Conservation (phyloP, 2,329 filamentous ascomycete species). For the Neoascochyta sp. region DNA sequence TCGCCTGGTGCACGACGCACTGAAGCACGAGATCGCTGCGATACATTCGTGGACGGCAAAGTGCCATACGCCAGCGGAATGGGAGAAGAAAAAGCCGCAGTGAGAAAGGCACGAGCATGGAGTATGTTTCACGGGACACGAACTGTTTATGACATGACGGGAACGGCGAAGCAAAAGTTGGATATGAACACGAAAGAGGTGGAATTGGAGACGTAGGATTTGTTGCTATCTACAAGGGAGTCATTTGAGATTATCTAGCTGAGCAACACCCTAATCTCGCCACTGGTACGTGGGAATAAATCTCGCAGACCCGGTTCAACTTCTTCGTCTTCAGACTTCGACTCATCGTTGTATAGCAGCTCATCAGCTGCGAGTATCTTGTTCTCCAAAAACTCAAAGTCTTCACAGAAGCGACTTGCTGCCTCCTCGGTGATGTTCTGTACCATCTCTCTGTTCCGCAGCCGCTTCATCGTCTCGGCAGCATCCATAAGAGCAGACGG, state of each 20-base stretch:
- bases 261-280: constrained; percentile 61
- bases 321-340: constrained; percentile 39
- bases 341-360: constrained; percentile 34
- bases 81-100: constrained; percentile 61
- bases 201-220: no score
- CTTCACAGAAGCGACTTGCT: constrained; percentile 75
- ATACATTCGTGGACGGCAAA: constrained; percentile 96
- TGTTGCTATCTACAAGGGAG: no score
- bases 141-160: no score
- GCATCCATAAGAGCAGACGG: constrained; percentile 92
- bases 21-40: constrained; percentile 82
- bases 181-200: no score
- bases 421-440: constrained; percentile 77
- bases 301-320: constrained; percentile 47
- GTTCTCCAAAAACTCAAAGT: constrained; percentile 71
- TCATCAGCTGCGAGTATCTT: constrained; percentile 60
- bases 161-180: no score
- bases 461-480: constrained; percentile 69
- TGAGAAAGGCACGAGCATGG: constrained; percentile 6
- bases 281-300: constrained; percentile 61
- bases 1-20: constrained; percentile 74
- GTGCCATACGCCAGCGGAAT: constrained; percentile 88
- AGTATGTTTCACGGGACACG: no score
- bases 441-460: constrained; percentile 69
- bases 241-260: constrained; percentile 42